Conservation (phyloP, 768 basidiomycete genomes). For the Boletus subcaerulescens region DNA sequence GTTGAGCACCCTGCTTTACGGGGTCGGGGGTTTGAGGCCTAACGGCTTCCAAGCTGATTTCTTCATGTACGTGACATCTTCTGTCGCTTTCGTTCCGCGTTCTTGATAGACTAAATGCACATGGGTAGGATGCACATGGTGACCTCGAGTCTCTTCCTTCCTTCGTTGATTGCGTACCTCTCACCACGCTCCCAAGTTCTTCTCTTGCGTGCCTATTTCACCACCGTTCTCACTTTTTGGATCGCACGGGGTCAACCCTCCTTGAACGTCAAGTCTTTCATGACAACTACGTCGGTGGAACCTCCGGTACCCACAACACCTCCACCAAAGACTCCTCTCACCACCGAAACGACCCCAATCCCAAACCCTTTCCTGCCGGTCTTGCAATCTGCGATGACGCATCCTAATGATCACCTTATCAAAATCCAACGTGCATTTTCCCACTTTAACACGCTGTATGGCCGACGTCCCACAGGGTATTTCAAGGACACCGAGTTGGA, state of each 20-base stretch:
- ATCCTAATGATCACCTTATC: background rate
- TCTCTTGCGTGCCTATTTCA: too few relatives aligned
- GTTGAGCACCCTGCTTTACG: constrained; percentile 52
- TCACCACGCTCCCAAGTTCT: too few relatives aligned
- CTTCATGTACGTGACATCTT: constrained; percentile 40
- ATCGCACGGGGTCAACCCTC: too few relatives aligned
- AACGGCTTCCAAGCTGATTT: constrained; percentile 45
- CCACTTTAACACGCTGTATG: background rate
- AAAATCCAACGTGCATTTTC: background rate
- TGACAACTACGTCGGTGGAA: too few relatives aligned
- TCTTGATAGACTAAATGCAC: background rate
- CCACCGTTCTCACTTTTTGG: too few relatives aligned
- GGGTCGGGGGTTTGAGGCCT: constrained; percentile 44
- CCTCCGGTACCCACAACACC: too few relatives aligned
- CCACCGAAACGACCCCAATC: too few relatives aligned
- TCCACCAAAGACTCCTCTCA: too few relatives aligned
- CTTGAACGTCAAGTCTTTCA: too few relatives aligned
- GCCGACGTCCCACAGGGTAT: background rate
- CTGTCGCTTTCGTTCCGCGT: background rate
- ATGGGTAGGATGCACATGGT: background rate
- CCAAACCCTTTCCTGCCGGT: background rate
- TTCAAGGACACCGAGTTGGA: background rate
- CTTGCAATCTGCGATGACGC: background rate
- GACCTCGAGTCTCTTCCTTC: background rate
- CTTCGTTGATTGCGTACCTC: too few relatives aligned